Base-by-base conservation (phyloP, 306 rosid genomes). In the Glycyrrhiza uralensis region DNA sequence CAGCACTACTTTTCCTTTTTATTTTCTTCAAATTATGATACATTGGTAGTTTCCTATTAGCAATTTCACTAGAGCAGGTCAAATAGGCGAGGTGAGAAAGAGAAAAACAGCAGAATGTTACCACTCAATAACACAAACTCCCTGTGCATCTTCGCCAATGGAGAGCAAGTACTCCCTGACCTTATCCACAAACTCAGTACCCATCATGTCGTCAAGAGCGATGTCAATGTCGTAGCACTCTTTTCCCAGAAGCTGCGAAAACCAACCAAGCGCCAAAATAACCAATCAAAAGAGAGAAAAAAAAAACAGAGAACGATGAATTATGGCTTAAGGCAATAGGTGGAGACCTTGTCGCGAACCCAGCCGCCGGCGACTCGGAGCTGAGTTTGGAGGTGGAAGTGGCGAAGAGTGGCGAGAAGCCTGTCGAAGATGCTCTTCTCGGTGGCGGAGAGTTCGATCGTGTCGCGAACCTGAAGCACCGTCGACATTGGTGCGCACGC, bases 301-400 rank as follows among this genome's bases (percentile, higher is more conserved):
- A 20, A 7, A 20, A n/a, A 23, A 6, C 11, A 30, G 19, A 7
- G 7, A 55, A 42, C 30, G 29, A 49, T 7, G 11, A 35, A 46
- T 47, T 69, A 69, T 56, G 55, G 41, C 28, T 26, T n/a, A n/a
- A 69, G 18, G 2, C 4, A 29, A 10, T 65, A 6, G 28, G 13
- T 11, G 20, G 23, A 67, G 14, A 93, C 97, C 96, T 94, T 91
- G 65, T 94, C 98, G 26, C 97, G 96, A 39, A 94, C 96, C 95
- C 96, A 94, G 58, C 98, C 98, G 45, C 98, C 97, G n/a, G 98
- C 98, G 7, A 94, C 96, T 0, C 97, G 96, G 63, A 94, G 98
- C 76, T 94, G 87, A 60, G 82, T 87, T 33, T 76, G 66, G 41
- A 94, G 96, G 36, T 80, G 74, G 11, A 78, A 89, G 74, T 82